A percentile compares a stretch with the other conserved stretches of the same genome.
Evolutionary conservation across 2,329 filamentous ascomycete genomes (phyloP).

Genomic region (Metarhizium anisopliae): DNA sequence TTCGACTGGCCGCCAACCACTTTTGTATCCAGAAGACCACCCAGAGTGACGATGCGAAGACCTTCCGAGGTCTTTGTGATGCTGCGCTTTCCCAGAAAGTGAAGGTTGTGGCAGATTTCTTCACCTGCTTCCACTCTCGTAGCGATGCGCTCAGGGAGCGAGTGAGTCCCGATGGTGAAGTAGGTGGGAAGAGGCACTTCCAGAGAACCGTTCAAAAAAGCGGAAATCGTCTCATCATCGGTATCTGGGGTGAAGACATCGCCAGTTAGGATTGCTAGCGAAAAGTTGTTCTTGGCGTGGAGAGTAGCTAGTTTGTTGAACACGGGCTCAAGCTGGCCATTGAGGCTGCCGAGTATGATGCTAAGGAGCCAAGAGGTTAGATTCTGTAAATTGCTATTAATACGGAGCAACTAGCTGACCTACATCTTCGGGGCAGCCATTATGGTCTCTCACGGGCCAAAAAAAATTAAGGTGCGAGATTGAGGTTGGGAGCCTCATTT

Average conservation of each 20-base stretch:
- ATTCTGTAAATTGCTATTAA: background rate
- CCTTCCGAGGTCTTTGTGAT: slow-evolving; percentile 86
- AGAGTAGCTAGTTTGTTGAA: slow-evolving; percentile 74
- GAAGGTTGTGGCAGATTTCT: slow-evolving; percentile 80
- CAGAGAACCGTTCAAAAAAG: slow-evolving; percentile 65
- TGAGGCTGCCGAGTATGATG: slow-evolving; percentile 74
- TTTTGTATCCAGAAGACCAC: slow-evolving; percentile 59
- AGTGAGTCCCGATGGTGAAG: slow-evolving; percentile 68
- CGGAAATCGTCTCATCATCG: slow-evolving; percentile 48
- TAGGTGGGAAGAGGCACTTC: slow-evolving; percentile 76
- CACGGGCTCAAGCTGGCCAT: slow-evolving; percentile 66
- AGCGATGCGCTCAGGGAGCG: slow-evolving; percentile 63
- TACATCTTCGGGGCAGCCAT: slow-evolving; percentile 44
- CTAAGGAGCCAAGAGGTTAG: slow-evolving; percentile 28
- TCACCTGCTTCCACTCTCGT: slow-evolving; percentile 66
- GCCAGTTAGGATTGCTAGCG: slow-evolving; percentile 75
- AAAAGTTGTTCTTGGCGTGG: slow-evolving; percentile 81
- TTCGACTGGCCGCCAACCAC: slow-evolving; percentile 54
- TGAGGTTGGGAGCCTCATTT: slow-evolving; percentile 1
- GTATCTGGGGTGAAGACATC: slow-evolving; percentile 65
- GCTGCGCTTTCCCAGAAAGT: slow-evolving; percentile 79
- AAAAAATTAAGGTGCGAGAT: background rate
- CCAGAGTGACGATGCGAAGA: slow-evolving; percentile 76
- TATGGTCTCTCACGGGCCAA: slow-evolving; percentile 1
- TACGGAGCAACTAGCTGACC: slow-evolving; percentile 8